Conservation (phyloP, 139 green algal genomes). For the Nannochloris sp. region DNA sequence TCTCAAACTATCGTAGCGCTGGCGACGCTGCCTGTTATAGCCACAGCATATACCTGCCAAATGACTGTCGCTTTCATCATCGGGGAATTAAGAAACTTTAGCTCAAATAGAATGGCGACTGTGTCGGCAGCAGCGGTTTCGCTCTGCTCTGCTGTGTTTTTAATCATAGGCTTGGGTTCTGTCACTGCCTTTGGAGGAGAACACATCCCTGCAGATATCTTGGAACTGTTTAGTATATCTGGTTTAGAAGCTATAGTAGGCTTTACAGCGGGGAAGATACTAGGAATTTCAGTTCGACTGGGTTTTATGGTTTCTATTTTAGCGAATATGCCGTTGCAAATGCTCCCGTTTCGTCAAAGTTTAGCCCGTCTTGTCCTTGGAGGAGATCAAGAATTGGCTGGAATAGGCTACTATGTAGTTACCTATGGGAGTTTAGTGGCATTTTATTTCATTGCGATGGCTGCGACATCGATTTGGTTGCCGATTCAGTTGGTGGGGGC, state of each 20-base stretch:
- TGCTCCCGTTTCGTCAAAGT: conserved; percentile 13
- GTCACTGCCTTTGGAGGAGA: conserved; percentile 1
- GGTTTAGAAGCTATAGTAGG: conserved; percentile 6
- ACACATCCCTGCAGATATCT: conserved; percentile 14
- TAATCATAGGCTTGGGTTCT: conserved; percentile 7
- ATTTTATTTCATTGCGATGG: conserved; percentile 13
- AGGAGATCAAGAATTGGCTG: conserved; percentile 6
- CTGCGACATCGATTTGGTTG: not conserved
- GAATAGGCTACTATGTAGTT: conserved; percentile 14
- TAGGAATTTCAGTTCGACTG: conserved; percentile 7
- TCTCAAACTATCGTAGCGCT: not conserved
- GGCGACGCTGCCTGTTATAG: conserved; percentile 8
- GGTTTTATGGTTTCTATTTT: conserved; percentile 13
- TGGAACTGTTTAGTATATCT: conserved; percentile 14
- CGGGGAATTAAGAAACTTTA: conserved; percentile 13
- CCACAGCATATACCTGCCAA: conserved; percentile 21
- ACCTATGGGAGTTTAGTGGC: conserved; percentile 11
- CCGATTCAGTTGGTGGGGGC: conserved; percentile 30
- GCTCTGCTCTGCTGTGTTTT: conserved; percentile 12
- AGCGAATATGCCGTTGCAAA: conserved; percentile 17
- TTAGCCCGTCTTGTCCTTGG: conserved; percentile 7
- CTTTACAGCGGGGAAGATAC: not conserved
- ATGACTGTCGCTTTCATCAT: conserved; percentile 19
- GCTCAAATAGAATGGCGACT: not conserved
- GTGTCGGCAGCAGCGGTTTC: conserved; percentile 7